Percentiles rank a stretch among this genome's conserved stretches.
Conservation (phyloP, 2,329 filamentous ascomycete genomes). For the Xylaria sp. region DNA sequence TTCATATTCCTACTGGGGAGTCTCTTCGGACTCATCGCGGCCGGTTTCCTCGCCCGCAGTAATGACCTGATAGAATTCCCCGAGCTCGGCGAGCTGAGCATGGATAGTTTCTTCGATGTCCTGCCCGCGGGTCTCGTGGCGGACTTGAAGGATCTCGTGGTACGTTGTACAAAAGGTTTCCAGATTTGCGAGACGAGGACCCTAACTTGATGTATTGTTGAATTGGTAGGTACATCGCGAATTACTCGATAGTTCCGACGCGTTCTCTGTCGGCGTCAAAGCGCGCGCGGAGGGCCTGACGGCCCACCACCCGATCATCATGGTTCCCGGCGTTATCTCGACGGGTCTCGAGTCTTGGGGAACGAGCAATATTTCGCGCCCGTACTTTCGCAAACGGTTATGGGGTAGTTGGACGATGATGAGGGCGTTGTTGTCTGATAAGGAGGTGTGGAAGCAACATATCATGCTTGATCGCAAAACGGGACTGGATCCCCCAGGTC, state of each 20-base stretch:
- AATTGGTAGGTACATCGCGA: slow-evolving; percentile 69
- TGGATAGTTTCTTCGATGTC: slow-evolving; percentile 82
- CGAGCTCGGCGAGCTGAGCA: slow-evolving; percentile 64
- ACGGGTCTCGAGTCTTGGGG: slow-evolving; percentile 97
- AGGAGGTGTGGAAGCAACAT: slow-evolving; percentile 89
- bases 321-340: slow-evolving; percentile 97
- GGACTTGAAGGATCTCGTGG: slow-evolving; percentile 80
- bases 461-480: slow-evolving; percentile 94
- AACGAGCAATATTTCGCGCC: slow-evolving; percentile 74
- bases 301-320: slow-evolving; percentile 84
- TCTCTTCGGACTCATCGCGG: slow-evolving; percentile 81
- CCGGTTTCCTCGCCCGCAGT: slow-evolving; percentile 81
- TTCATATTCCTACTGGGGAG: slow-evolving; percentile 85
- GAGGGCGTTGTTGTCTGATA: slow-evolving; percentile 86
- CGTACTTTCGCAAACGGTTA: slow-evolving; percentile 88
- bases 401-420: slow-evolving; percentile 99
- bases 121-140: slow-evolving; percentile 79
- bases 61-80: slow-evolving; percentile 84
- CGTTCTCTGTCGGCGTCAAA: slow-evolving; percentile 84
- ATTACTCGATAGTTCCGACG: slow-evolving; percentile 78
- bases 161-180: slow-evolving; percentile 38
- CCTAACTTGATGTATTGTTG: slow-evolving; percentile 14
- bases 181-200: not conserved
- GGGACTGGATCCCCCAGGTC: slow-evolving; percentile 80
- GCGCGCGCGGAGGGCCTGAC: slow-evolving; percentile 73